A percentile compares a stretch with the other conserved stretches of the same genome.
Conservation (phyloP, 1,284 basidiomycete species). For the Trichosporon asahii region DNA sequence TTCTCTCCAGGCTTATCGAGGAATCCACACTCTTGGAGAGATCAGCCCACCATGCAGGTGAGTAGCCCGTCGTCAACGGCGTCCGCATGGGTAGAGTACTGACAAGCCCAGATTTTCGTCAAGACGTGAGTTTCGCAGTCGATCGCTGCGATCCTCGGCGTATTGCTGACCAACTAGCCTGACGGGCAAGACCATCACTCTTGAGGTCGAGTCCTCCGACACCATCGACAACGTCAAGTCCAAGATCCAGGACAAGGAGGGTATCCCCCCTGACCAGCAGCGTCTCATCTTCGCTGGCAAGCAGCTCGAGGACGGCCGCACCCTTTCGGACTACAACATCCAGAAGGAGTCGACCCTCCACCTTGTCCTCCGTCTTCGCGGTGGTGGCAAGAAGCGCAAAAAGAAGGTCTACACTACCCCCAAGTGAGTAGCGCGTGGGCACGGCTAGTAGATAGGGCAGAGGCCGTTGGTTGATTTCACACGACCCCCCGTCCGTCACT, state of each 20-base stretch:
- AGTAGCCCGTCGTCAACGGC: neutral
- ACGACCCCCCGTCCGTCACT: no score
- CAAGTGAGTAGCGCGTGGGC: slow-evolving; percentile 60
- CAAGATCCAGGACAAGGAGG: slow-evolving; percentile 95
- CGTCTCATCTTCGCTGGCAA: slow-evolving; percentile 98
- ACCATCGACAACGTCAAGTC: slow-evolving; percentile 98
- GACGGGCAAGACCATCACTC: slow-evolving; percentile 96
- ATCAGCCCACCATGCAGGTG: slow-evolving; percentile 10
- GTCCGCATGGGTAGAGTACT: neutral
- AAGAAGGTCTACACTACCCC: slow-evolving; percentile 92
- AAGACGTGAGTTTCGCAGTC: slow-evolving; percentile 28
- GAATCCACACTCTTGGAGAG: slow-evolving; percentile 11
- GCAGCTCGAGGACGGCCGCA: slow-evolving; percentile 92
- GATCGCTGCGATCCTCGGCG: neutral
- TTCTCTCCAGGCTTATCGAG: slow-evolving; percentile 10
- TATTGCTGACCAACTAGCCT: slow-evolving; percentile 58
- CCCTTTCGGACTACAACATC: slow-evolving; percentile 89
- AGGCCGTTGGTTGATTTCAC: no score
- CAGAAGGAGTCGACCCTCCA: slow-evolving; percentile 96
- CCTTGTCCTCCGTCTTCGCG: slow-evolving; percentile 79
- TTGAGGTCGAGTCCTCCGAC: slow-evolving; percentile 84
- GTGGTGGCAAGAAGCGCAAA: slow-evolving; percentile 88
- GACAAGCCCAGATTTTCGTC: slow-evolving; percentile 38
- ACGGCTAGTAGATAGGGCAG: no score
- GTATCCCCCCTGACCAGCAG: slow-evolving; percentile 80